phyloP scores from a whole-genome alignment of 2,329 filamentous ascomycete species.

The Cadophora luteo-olivacea region DNA sequence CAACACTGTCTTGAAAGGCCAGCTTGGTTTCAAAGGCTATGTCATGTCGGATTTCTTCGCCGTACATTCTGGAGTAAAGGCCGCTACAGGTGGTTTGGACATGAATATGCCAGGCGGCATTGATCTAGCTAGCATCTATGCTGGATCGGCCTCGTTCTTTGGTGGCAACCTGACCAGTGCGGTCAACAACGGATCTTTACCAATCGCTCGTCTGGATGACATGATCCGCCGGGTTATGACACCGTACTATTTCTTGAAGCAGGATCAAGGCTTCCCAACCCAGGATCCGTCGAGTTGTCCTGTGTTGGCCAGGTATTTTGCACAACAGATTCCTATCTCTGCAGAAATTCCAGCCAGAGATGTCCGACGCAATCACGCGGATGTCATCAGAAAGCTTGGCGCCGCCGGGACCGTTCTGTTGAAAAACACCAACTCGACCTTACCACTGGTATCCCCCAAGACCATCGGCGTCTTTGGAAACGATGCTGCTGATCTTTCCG shows the following conservation, averaged over 20 bases:
- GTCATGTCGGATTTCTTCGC: conserved; percentile 50
- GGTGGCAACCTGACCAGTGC: neutral
- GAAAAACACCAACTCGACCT: no score
- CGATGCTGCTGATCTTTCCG: no score
- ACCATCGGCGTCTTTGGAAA: no score
- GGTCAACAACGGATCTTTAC: neutral
- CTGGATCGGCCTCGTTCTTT: neutral
- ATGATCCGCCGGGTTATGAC: conserved; percentile 1
- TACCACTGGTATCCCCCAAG: no score
- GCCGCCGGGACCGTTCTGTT: no score
- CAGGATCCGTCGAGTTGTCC: conserved; percentile 21
- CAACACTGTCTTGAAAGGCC: conserved; percentile 54
- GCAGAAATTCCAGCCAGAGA: no score
- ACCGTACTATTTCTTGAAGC: neutral
- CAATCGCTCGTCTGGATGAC: neutral
- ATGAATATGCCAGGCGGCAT: conserved; percentile 51
- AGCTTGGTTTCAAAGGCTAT: conserved; percentile 57
- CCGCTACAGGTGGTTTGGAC: conserved; percentile 52
- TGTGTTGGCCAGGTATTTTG: no score
- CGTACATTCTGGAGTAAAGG: conserved; percentile 50
- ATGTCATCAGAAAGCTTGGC: no score
- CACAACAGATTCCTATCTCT: no score
- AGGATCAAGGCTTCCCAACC: conserved; percentile 11
- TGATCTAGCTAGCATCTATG: neutral
- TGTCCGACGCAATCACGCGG: no score